Base-by-base conservation (phyloP, 768 basidiomycete genomes). In the Psilocybe cubensis region DNA sequence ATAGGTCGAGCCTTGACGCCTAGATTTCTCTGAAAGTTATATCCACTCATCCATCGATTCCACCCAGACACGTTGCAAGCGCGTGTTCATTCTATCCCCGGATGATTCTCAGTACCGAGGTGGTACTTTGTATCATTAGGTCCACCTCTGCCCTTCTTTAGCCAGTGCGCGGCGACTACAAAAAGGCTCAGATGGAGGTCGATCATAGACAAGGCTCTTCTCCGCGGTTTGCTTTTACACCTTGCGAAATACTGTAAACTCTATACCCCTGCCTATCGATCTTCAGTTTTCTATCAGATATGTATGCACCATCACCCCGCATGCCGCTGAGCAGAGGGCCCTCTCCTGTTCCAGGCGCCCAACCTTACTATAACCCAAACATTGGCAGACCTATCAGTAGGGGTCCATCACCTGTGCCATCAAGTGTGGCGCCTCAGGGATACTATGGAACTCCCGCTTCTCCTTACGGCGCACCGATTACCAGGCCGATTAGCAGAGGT, bases 401-500 rank as follows among this genome's bases (percentile, higher is more conserved):
- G 27, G 52, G 50, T 18, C 58, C 55, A 23, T 64, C 62, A 7
- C 63, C 56, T 52, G 57, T 29, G 57, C 68, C 47, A 35, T 63
- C 56, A 60, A 57, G 54, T 29, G 60, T 41, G 56, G 60, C 35
- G 53, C 58, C 24, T 52, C 70, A 29, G 27, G 33, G 54, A 23
- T 40, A 54, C 46, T 53, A 52, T 27, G 52, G 52, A 25, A 46
- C 44, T 9, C 27, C 51, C 25, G 46, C 40, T 14, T 33, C 35
- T 38, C 35, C 35, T 29, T 51, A 45, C 25, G 41, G 51, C n/a
- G n/a, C 59, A 25, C 55, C 59, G 57, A 61, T 63, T 52, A 25
- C 53, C 35, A 60, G 57, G 24, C 64, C 68, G 31, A 57, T 67
- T 35, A 64, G 65, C 57, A 54, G 66, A 41, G 63, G 60, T 2